phyloP scores from a whole-genome alignment of 2,329 filamentous ascomycete genomes.

The Alternaria sp. region DNA sequence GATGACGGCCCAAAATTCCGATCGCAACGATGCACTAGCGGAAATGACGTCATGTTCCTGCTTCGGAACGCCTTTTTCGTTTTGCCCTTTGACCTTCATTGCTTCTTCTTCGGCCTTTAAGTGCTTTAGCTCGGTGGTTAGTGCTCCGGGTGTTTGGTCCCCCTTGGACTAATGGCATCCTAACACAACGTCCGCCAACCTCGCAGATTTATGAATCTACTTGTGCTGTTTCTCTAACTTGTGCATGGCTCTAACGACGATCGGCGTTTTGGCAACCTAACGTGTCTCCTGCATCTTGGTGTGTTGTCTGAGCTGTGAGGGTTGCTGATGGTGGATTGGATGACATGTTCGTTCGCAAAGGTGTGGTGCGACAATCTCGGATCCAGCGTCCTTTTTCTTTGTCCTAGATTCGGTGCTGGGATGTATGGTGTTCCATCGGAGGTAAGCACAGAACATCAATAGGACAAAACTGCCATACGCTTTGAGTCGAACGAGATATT shows the following conservation, averaged over 20 bases:
- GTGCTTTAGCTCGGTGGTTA: not conserved
- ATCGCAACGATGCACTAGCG: slow-evolving; percentile 4
- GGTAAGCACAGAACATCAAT: not conserved
- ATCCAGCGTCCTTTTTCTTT: not conserved
- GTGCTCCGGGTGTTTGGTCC: not conserved
- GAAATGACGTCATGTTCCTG: slow-evolving; percentile 2
- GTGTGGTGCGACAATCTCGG: not conserved
- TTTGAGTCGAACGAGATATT: not conserved
- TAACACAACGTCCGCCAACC: not conserved
- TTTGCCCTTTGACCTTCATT: not conserved
- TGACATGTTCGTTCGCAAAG: not conserved
- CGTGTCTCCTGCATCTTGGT: not conserved
- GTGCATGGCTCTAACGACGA: not conserved
- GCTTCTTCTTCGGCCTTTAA: not conserved
- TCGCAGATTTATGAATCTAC: not conserved
- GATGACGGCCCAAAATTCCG: not conserved
- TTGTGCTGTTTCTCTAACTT: not conserved
- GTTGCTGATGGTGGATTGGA: not conserved
- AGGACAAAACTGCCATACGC: not conserved
- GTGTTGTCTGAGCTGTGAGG: not conserved
- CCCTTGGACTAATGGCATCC: not conserved
- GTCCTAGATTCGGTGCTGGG: not conserved
- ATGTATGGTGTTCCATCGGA: not conserved
- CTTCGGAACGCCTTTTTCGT: not conserved
- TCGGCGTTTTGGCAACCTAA: not conserved